These are phyloP conservation scores for Theobroma grandiflorum DNA, from an alignment of 441 rosid genomes.

Conservation along the genomic window DNA sequence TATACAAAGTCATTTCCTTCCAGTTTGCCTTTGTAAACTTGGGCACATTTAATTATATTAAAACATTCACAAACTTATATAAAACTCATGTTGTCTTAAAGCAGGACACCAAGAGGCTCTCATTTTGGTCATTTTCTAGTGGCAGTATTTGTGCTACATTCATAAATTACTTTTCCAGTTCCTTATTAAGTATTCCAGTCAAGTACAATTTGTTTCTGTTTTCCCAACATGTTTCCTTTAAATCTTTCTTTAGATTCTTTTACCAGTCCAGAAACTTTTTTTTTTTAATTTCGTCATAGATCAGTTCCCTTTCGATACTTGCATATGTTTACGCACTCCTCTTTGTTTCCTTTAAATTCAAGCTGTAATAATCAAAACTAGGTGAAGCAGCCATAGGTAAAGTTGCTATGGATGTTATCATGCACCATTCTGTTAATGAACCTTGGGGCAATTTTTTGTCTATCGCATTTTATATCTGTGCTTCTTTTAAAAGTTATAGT, in stretches of 20 bases:
- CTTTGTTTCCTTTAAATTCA: constrained; percentile 1
- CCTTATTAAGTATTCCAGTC: constrained; percentile 55
- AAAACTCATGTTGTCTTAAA: constrained; percentile 95
- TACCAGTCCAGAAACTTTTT: constrained; percentile 27
- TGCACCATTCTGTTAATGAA: constrained; percentile 8
- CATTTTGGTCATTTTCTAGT: constrained; percentile 71
- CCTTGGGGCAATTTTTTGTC: constrained; percentile 6
- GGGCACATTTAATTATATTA: constrained; percentile 61
- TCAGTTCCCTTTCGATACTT: constrained; percentile 29
- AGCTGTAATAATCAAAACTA: constrained; percentile 18
- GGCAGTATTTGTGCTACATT: constrained; percentile 65
- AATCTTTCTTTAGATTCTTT: constrained; percentile 34
- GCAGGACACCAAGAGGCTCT: constrained; percentile 99
- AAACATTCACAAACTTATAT: constrained; percentile 72
- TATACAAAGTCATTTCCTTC: constrained; percentile 62
- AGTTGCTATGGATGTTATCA: constrained; percentile 17
- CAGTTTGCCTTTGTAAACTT: constrained; percentile 62
- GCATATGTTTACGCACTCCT: constrained; percentile 20
- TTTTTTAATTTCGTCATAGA: constrained; percentile 30
- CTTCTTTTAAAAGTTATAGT: background rate
- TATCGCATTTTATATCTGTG: background rate
- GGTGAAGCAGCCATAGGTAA: constrained; percentile 12
- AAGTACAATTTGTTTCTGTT: constrained; percentile 39
- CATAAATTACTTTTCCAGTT: constrained; percentile 54
- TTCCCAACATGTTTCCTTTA: constrained; percentile 42